Percentiles rank a stretch among this genome's conserved stretches.
phyloP scores from a whole-genome alignment of 345 rosid genomes.

The Gynandropsis gynandra region DNA sequence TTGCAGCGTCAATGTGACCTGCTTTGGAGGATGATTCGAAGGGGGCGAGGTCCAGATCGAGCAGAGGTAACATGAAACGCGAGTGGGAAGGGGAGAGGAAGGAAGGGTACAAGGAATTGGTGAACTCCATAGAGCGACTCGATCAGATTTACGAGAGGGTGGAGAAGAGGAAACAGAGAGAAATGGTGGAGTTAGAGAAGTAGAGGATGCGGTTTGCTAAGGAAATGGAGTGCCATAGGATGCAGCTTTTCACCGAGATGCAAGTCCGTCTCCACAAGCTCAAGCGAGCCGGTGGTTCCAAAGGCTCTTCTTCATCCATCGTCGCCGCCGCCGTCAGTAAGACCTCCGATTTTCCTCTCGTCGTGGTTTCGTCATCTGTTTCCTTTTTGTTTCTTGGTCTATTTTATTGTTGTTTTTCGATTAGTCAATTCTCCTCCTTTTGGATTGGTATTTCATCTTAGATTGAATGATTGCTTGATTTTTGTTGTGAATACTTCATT shows the following conservation, averaged over 20 bases:
- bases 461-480: background rate
- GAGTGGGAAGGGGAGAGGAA: conserved; percentile 22
- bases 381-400: background rate
- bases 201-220: conserved; percentile 92
- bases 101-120: conserved; percentile 49
- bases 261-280: too few species aligned
- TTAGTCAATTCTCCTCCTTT: too few species aligned
- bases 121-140: conserved; percentile 68
- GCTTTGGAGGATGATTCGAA: conserved; percentile 26
- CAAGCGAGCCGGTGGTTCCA: too few species aligned
- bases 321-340: conserved; percentile 29
- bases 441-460: too few species aligned
- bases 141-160: conserved; percentile 80
- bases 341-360: conserved; percentile 13
- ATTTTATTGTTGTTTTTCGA: conserved; percentile 6
- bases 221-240: too few species aligned
- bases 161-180: conserved; percentile 78
- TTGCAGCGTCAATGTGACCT: conserved; percentile 32
- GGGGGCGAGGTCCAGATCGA: conserved; percentile 28
- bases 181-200: conserved; percentile 96
- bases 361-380: conserved; percentile 4
- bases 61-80: too few species aligned
- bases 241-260: too few species aligned
- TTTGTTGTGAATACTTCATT: too few species aligned
- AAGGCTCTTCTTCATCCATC: conserved; percentile 15